A percentile compares a stretch with the other conserved stretches of the same genome.
Evolutionary conservation across 805 yeast genomes (phyloP).

Genomic region (Pichia deserticola): DNA sequence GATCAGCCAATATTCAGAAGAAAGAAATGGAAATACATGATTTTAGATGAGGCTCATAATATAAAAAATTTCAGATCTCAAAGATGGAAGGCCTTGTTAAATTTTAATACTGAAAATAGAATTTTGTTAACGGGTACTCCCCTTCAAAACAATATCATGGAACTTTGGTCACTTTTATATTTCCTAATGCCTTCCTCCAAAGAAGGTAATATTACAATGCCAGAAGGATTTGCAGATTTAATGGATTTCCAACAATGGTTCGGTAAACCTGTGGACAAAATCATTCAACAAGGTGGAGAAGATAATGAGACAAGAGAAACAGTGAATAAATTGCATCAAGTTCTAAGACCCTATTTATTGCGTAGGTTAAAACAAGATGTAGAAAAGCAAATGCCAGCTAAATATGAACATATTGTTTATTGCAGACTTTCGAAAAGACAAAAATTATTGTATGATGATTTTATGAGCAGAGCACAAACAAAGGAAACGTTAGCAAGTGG

Average conservation of each 20-base stretch:
- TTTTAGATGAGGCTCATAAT: slow-evolving; percentile 95
- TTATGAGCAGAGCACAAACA: slow-evolving; percentile 95
- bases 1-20: slow-evolving; percentile 92
- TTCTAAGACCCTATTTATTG: slow-evolving; percentile 82
- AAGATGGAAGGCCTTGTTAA: slow-evolving; percentile 92
- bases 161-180: slow-evolving; percentile 90
- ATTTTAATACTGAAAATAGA: slow-evolving; percentile 88
- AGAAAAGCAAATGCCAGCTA: slow-evolving; percentile 98
- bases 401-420: slow-evolving; percentile 89
- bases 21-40: slow-evolving; percentile 93
- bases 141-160: slow-evolving; percentile 88
- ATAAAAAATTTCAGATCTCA: slow-evolving; percentile 94
- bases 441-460: slow-evolving; percentile 86
- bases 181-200: slow-evolving; percentile 91
- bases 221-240: slow-evolving; percentile 92
- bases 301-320: slow-evolving; percentile 80
- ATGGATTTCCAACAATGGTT: slow-evolving; percentile 98
- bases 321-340: slow-evolving; percentile 84
- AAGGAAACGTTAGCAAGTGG: slow-evolving; percentile 91
- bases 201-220: slow-evolving; percentile 52
- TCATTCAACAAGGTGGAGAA: slow-evolving; percentile 65
- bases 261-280: slow-evolving; percentile 92
- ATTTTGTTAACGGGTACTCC: slow-evolving; percentile 94
- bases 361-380: slow-evolving; percentile 94
- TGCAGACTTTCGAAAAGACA: slow-evolving; percentile 92